phyloP scores from a whole-genome alignment of 345 rosid species.

The Viola odorata region DNA sequence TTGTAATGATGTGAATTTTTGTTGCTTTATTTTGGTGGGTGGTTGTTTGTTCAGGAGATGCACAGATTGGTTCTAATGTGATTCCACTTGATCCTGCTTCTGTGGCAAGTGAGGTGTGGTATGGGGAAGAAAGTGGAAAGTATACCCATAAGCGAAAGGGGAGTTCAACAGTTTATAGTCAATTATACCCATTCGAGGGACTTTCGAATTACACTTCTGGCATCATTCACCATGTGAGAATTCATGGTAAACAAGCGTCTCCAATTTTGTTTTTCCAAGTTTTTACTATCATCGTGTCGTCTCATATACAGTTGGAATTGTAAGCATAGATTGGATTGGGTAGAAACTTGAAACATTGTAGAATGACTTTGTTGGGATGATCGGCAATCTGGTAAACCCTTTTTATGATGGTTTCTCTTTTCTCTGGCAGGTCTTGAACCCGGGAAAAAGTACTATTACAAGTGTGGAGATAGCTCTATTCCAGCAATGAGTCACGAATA shows the following conservation, averaged over 20 bases:
- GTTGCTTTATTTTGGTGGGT: not conserved
- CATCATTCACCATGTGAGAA: constrained; percentile 76
- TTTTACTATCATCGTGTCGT: too few species aligned
- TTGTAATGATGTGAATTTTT: not conserved
- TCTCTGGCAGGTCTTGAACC: constrained; percentile 54
- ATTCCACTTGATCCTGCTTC: constrained; percentile 51
- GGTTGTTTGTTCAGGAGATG: constrained; percentile 48
- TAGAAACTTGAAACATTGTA: too few species aligned
- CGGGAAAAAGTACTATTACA: constrained; percentile 50
- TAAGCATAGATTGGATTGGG: too few species aligned
- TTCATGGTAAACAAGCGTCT: constrained; percentile 40
- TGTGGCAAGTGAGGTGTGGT: constrained; percentile 62
- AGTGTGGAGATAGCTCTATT: constrained; percentile 68
- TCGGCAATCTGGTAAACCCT: too few species aligned
- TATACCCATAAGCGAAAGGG: constrained; percentile 35
- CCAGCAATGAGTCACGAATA: constrained; percentile 70
- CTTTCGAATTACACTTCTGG: constrained; percentile 76
- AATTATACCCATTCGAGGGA: constrained; percentile 74
- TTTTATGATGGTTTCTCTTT: too few species aligned
- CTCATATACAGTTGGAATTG: too few species aligned
- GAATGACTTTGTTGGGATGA: too few species aligned
- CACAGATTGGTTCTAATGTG: constrained; percentile 53
- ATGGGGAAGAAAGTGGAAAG: constrained; percentile 51
- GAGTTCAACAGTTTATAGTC: constrained; percentile 59
- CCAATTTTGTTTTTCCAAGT: not conserved